A percentile compares a stretch with the other conserved stretches of the same genome.
phyloP scores from a whole-genome alignment of 768 basidiomycete species.

The Russula sp. region DNA sequence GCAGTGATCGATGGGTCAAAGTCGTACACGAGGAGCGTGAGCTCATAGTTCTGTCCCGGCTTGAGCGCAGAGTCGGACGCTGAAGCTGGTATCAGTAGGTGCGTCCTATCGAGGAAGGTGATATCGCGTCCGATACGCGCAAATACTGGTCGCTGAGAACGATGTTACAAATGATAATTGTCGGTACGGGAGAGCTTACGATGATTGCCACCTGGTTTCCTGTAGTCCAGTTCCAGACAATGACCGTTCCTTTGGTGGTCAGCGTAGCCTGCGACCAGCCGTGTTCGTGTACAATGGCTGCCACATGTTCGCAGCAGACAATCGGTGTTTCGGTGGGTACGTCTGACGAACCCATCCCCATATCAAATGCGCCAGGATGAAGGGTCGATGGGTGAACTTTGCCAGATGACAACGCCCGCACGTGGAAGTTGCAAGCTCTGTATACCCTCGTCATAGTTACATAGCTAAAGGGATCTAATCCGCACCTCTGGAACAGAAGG shows the following conservation, averaged over 20 bases:
- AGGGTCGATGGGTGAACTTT: constrained; percentile 4
- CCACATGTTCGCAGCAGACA: constrained; percentile 8
- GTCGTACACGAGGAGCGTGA: constrained; percentile 8
- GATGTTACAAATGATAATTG: neutral
- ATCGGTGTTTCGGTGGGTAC: neutral
- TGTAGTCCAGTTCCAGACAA: constrained; percentile 17
- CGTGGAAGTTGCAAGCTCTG: constrained; percentile 7
- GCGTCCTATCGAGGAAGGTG: constrained; percentile 10
- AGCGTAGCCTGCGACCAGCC: neutral
- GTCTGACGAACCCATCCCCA: constrained; percentile 2
- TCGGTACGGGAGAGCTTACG: neutral
- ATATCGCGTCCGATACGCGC: constrained; percentile 9
- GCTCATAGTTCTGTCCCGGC: constrained; percentile 2
- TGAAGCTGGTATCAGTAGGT: constrained; percentile 10
- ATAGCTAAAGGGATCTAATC: neutral
- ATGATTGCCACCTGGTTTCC: constrained; percentile 7
- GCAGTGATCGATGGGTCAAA: neutral
- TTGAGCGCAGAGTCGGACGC: constrained; percentile 2
- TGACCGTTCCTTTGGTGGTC: neutral
- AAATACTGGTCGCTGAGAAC: constrained; percentile 3
- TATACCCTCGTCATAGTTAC: neutral
- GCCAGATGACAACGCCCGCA: constrained; percentile 13
- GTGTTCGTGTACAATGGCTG: constrained; percentile 4
- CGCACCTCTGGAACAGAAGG: constrained; percentile 14
- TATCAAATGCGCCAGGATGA: constrained; percentile 5